Evolutionary conservation across 305 asterid genomes (phyloP).

Genomic region (Fraxinus greggii): DNA sequence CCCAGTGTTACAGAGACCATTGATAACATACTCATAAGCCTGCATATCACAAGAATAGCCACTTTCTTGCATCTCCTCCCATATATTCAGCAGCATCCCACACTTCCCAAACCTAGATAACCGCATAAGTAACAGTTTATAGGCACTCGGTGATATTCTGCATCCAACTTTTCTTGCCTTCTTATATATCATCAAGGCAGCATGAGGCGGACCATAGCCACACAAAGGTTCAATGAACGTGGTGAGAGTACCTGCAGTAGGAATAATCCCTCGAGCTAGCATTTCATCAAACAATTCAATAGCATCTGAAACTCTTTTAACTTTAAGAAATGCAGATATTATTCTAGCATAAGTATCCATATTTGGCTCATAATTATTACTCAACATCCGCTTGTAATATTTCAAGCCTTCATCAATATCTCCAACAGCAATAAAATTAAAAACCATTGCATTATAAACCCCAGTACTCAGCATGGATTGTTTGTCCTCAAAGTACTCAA

Average conservation of each 20-base stretch:
- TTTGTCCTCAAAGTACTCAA: slow-evolving; percentile 54
- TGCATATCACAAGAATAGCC: slow-evolving; percentile 69
- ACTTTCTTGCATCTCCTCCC: slow-evolving; percentile 81
- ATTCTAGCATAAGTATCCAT: slow-evolving; percentile 60
- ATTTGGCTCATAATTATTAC: slow-evolving; percentile 47
- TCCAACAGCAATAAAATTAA: slow-evolving; percentile 46
- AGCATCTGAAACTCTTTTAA: slow-evolving; percentile 77
- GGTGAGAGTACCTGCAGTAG: slow-evolving; percentile 61
- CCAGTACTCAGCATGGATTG: slow-evolving; percentile 32
- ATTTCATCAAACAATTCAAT: slow-evolving; percentile 76
- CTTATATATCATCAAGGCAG: slow-evolving; percentile 75
- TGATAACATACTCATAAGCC: slow-evolving; percentile 68
- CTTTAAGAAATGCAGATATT: slow-evolving; percentile 52
- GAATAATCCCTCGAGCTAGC: slow-evolving; percentile 60
- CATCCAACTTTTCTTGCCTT: slow-evolving; percentile 75
- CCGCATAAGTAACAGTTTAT: slow-evolving; percentile 72
- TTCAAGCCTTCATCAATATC: slow-evolving; percentile 59
- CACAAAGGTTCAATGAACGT: slow-evolving; percentile 65
- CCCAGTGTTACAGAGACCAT: slow-evolving; percentile 79
- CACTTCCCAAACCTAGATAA: slow-evolving; percentile 83
- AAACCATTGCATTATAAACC: slow-evolving; percentile 75
- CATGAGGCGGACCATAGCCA: slow-evolving; percentile 87
- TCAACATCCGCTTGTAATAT: slow-evolving; percentile 54
- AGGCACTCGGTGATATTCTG: slow-evolving; percentile 55
- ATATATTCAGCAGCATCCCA: slow-evolving; percentile 63